Evolutionary conservation across 2,329 filamentous ascomycete species (phyloP).

Genomic region (Cercospora sp.): DNA sequence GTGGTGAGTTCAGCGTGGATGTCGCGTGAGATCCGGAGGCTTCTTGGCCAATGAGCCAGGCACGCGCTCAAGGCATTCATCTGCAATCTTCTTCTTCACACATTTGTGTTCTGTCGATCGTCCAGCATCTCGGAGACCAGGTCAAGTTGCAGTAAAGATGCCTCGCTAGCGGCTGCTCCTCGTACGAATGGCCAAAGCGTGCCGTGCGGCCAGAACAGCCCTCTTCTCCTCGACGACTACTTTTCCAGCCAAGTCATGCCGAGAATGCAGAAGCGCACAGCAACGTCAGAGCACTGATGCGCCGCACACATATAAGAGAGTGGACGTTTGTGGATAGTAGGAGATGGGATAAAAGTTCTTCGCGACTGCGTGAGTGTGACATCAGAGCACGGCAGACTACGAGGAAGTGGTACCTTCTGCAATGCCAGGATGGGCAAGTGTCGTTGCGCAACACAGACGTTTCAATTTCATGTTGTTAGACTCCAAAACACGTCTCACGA

Average conservation of each 20-base stretch:
- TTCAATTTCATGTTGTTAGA: neutral
- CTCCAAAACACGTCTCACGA: neutral
- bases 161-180: neutral
- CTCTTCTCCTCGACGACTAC: neutral
- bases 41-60: slow-evolving; percentile 5
- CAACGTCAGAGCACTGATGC: neutral
- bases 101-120: neutral
- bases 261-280: neutral
- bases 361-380: neutral
- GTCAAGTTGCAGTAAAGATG: neutral
- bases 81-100: neutral
- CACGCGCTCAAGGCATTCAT: neutral
- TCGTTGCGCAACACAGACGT: neutral
- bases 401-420: neutral
- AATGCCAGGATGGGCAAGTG: neutral
- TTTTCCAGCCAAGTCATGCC: neutral
- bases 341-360: neutral
- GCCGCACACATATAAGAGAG: neutral
- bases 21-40: neutral
- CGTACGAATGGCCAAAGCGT: neutral
- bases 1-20: neutral
- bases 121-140: neutral
- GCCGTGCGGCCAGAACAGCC: neutral
- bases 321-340: neutral
- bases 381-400: neutral